Evolutionary conservation across 192 early-diverging fungal genomes (phyloP).

Genomic region (Pilaira anomala): DNA sequence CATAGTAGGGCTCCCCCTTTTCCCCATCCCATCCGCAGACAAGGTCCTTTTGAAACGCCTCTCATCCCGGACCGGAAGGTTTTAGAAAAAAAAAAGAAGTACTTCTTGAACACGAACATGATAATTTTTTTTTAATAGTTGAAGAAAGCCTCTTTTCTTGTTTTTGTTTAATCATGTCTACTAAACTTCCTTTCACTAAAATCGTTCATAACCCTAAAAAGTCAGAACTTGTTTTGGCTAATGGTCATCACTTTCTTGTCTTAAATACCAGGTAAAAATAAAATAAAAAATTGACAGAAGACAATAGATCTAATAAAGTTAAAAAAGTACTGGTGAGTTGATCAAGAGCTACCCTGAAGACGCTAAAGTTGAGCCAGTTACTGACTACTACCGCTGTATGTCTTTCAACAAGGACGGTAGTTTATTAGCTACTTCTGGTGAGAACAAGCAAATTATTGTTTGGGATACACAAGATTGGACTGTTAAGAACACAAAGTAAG

Average conservation of each 20-base stretch:
- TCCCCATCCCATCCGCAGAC: not conserved
- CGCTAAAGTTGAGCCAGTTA: not conserved
- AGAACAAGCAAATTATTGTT: constrained; percentile 65
- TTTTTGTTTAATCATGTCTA: constrained; percentile 20
- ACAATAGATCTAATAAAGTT: not conserved
- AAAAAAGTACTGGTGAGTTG: constrained; percentile 25
- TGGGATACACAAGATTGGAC: constrained; percentile 64
- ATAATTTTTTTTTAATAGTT: not conserved
- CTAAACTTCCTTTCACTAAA: constrained; percentile 42
- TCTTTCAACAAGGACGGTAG: constrained; percentile 56
- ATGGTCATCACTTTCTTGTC: constrained; percentile 50
- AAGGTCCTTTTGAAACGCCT: not conserved
- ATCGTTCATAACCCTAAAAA: constrained; percentile 43
- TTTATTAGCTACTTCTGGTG: constrained; percentile 59
- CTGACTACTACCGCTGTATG: constrained; percentile 43
- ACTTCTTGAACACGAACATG: not conserved
- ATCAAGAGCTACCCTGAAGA: constrained; percentile 33
- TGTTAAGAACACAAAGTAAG: constrained; percentile 40
- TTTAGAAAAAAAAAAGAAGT: not conserved
- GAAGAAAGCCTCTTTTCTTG: not conserved
- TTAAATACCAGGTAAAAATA: constrained; percentile 44
- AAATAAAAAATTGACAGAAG: no score
- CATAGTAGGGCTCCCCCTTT: not conserved
- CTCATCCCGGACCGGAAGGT: no score
- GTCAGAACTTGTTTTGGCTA: constrained; percentile 45